A percentile compares a stretch with the other conserved stretches of the same genome.
These are phyloP conservation scores for Scopulariopsis brevicaulis DNA, from an alignment of 2,329 filamentous ascomycete genomes.

Conservation along the genomic window DNA sequence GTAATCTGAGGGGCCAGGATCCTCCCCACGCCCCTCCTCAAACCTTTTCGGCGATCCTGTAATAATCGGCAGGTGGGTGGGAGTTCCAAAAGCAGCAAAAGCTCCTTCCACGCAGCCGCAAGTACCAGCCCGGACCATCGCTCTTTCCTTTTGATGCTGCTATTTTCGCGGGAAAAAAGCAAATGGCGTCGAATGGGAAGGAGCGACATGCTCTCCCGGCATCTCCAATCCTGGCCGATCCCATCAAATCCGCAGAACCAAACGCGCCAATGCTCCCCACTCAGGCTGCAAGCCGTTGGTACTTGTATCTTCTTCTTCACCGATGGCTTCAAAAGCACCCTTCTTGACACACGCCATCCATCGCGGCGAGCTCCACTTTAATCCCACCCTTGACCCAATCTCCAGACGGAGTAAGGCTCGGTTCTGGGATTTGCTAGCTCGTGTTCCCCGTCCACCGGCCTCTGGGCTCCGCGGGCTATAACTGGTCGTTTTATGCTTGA, in stretches of 20 bases:
- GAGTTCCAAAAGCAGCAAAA: constrained; percentile 4
- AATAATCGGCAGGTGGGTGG: constrained; percentile 1
- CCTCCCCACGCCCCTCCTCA: not conserved
- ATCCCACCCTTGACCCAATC: constrained; percentile 12
- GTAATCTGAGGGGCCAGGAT: not conserved
- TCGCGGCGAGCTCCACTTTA: constrained; percentile 10
- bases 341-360: not conserved
- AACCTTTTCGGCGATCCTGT: constrained; percentile 1
- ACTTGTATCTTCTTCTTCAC: not conserved
- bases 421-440: constrained; percentile 14
- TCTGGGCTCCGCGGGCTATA: not conserved
- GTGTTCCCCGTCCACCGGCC: constrained; percentile 2
- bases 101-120: constrained; percentile 3
- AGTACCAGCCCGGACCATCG: constrained; percentile 2
- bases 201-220: not conserved
- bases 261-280: no score
- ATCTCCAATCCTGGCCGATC: not conserved
- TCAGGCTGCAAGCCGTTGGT: no score
- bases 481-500: constrained; percentile 2
- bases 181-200: not conserved
- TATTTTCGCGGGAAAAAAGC: not conserved
- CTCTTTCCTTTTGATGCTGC: not conserved
- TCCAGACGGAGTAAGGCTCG: constrained; percentile 10
- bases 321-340: not conserved
- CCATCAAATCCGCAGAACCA: no score